These are phyloP conservation scores for Oryza glumipatula DNA, from an alignment of 176 grass and related monocot genomes.

Conservation along the genomic window DNA sequence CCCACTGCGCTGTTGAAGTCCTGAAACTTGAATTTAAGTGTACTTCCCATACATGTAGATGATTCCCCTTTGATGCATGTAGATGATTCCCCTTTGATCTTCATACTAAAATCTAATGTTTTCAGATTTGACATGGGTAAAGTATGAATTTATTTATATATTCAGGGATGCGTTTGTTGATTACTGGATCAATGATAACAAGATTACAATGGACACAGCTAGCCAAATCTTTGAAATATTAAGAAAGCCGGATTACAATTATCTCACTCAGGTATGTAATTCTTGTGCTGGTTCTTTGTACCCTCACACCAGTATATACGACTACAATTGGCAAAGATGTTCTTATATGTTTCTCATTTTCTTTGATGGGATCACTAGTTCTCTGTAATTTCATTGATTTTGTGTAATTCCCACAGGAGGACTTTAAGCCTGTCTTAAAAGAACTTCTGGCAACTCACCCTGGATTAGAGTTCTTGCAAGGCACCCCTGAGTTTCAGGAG, in stretches of 20 bases:
- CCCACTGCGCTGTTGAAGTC: background rate
- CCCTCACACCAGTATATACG: background rate
- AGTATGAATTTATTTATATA: conserved; percentile 30
- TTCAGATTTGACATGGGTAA: conserved; percentile 31
- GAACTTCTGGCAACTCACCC: conserved; percentile 95
- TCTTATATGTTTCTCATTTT: background rate
- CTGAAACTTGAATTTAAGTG: background rate
- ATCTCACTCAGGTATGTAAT: conserved; percentile 76
- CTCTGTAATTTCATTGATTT: conserved; percentile 19
- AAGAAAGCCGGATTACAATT: conserved; percentile 64
- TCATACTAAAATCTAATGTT: background rate
- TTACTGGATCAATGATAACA: conserved; percentile 94
- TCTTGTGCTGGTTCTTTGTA: conserved; percentile 23
- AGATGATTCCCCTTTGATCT: background rate
- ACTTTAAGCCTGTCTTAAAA: conserved; percentile 90
- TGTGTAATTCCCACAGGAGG: conserved; percentile 67
- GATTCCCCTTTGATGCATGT: background rate
- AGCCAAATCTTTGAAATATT: conserved; percentile 92
- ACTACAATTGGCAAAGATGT: conserved; percentile 12
- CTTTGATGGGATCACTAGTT: background rate
- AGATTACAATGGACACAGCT: conserved; percentile 86
- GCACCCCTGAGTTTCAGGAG: conserved; percentile 99
- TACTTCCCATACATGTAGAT: background rate
- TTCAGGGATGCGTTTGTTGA: conserved; percentile 92
- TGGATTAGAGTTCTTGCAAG: conserved; percentile 98